Evolutionary conservation across 2,329 filamentous ascomycete genomes (phyloP).

Genomic region (Mycosphaerella sp.): DNA sequence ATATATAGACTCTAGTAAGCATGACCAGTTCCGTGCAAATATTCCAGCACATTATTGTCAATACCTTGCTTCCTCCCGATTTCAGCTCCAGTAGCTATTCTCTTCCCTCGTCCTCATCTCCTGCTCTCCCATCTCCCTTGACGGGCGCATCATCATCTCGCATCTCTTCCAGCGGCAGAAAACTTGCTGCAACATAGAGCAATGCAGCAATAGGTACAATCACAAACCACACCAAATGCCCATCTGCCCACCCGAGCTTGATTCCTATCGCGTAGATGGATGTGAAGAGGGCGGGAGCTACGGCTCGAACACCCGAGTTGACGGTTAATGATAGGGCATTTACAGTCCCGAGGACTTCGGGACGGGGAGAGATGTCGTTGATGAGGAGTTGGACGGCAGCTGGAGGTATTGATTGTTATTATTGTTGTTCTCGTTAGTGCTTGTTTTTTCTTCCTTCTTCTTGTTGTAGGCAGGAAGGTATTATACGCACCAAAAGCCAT

Average conservation of each 20-base stretch:
- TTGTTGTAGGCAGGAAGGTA: too few species aligned
- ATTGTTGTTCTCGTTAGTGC: too few species aligned
- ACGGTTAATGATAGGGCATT: conserved; percentile 63
- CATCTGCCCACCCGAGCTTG: conserved; percentile 53
- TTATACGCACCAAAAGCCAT: conserved; percentile 57
- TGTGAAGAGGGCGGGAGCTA: conserved; percentile 60
- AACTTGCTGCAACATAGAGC: conserved; percentile 33
- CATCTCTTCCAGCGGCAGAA: conserved; percentile 25
- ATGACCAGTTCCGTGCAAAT: too few species aligned
- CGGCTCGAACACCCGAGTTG: conserved; percentile 55
- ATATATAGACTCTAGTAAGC: too few species aligned
- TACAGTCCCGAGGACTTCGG: conserved; percentile 59
- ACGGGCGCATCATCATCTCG: background rate
- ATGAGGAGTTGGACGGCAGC: conserved; percentile 63
- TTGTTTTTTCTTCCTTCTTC: too few species aligned
- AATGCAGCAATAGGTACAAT: conserved; percentile 39
- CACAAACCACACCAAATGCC: conserved; percentile 61
- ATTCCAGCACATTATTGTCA: too few species aligned
- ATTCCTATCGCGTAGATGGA: conserved; percentile 63
- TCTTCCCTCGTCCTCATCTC: background rate
- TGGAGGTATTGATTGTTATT: conserved; percentile 11
- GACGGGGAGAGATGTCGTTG: conserved; percentile 65
- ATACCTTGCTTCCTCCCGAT: too few species aligned
- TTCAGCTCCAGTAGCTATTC: too few species aligned
- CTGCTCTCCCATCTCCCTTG: background rate